phyloP scores from a whole-genome alignment of 495 filamentous ascomycete species.

The Aspergillus bridgeri region DNA sequence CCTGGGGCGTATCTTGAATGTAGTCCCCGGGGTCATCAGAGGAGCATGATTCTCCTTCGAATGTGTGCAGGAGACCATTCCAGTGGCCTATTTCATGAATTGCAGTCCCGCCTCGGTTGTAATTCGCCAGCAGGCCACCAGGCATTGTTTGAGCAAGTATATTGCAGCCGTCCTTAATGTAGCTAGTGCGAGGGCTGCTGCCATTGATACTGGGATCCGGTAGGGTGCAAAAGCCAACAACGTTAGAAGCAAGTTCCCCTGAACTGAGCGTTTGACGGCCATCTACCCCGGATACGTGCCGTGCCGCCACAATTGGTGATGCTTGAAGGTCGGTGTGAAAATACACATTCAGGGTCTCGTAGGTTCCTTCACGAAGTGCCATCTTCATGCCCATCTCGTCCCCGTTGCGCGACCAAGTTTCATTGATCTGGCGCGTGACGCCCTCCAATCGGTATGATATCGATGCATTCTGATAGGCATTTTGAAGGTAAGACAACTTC shows the following conservation, averaged over 20 bases:
- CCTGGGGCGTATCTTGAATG: slow-evolving; percentile 51
- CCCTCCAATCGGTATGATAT: slow-evolving; percentile 60
- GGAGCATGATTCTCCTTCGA: slow-evolving; percentile 49
- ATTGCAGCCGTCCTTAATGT: slow-evolving; percentile 52
- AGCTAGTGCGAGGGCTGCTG: slow-evolving; percentile 32
- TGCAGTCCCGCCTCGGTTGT: slow-evolving; percentile 48
- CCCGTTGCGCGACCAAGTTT: slow-evolving; percentile 60
- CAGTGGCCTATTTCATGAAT: slow-evolving; percentile 60
- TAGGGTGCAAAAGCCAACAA: slow-evolving; percentile 50
- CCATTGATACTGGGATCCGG: slow-evolving; percentile 37
- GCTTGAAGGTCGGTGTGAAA: slow-evolving; percentile 48
- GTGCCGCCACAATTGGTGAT: slow-evolving; percentile 19
- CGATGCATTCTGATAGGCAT: slow-evolving; percentile 38
- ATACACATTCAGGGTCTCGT: slow-evolving; percentile 49
- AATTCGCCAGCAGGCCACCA: slow-evolving; percentile 38
- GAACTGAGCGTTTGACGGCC: slow-evolving; percentile 10
- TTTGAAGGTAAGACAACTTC: slow-evolving; percentile 42
- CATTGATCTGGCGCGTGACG: slow-evolving; percentile 69
- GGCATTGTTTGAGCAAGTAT: slow-evolving; percentile 51
- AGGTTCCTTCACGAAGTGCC: slow-evolving; percentile 53
- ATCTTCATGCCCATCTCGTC: slow-evolving; percentile 63
- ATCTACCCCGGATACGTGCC: slow-evolving; percentile 1
- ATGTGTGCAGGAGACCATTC: slow-evolving; percentile 56
- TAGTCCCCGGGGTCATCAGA: slow-evolving; percentile 44
- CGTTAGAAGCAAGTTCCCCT: slow-evolving; percentile 27